phyloP scores from a whole-genome alignment of 2,329 filamentous ascomycete genomes.

The Beauveria sp. region DNA sequence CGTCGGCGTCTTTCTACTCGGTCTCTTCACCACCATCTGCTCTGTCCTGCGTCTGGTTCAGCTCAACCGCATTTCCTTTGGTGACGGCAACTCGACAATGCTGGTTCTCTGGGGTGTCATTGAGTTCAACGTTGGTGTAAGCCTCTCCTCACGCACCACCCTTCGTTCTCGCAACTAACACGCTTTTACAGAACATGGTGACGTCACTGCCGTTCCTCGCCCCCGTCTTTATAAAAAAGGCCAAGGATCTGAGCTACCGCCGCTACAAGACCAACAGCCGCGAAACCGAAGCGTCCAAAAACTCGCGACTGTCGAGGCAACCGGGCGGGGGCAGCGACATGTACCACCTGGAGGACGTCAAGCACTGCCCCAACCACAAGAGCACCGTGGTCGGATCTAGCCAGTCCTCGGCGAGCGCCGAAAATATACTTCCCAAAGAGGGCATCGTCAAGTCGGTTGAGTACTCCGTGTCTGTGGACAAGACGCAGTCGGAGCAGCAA shows the following conservation, averaged over 20 bases:
- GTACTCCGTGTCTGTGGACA: slow-evolving; percentile 32
- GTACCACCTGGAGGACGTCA: slow-evolving; percentile 32
- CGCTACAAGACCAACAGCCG: slow-evolving; percentile 24
- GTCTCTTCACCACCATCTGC: slow-evolving; percentile 47
- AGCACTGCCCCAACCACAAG: slow-evolving; percentile 20
- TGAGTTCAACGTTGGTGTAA: slow-evolving; percentile 45
- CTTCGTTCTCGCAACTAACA: not conserved
- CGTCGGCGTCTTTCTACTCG: slow-evolving; percentile 43
- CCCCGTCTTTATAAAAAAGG: slow-evolving; percentile 34
- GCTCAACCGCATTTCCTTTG: slow-evolving; percentile 41
- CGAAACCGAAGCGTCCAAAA: slow-evolving; percentile 14
- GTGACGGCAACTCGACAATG: slow-evolving; percentile 49
- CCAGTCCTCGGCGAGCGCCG: slow-evolving; percentile 26
- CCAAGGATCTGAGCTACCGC: slow-evolving; percentile 33
- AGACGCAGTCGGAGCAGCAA: not conserved
- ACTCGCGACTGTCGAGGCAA: slow-evolving; percentile 5
- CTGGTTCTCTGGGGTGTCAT: slow-evolving; percentile 49
- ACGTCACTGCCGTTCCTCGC: slow-evolving; percentile 39
- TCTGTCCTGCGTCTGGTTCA: slow-evolving; percentile 44
- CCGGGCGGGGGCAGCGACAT: slow-evolving; percentile 19
- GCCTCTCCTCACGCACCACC: not conserved
- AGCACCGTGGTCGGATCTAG: slow-evolving; percentile 21
- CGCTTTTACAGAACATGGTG: slow-evolving; percentile 32
- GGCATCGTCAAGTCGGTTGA: slow-evolving; percentile 35
- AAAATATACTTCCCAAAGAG: slow-evolving; percentile 29